Conservation (phyloP, 805 yeast genomes). For the Cyberlindnera euphorbiae region DNA sequence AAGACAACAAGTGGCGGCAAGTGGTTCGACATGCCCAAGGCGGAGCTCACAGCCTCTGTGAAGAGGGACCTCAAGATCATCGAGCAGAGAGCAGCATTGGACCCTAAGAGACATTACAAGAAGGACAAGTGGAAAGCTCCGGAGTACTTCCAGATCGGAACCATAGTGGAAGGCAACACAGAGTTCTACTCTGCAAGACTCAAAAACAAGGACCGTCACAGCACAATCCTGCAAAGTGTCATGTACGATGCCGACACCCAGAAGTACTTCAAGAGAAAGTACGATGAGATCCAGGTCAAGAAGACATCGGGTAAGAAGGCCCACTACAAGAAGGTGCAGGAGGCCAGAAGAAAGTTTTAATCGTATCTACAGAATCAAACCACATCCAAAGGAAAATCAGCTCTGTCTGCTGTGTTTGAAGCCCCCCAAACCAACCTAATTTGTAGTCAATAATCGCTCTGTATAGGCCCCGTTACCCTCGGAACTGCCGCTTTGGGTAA, state of each 20-base stretch:
- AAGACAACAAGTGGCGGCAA: slow-evolving; percentile 42
- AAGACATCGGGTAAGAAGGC: slow-evolving; percentile 61
- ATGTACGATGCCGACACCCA: slow-evolving; percentile 66
- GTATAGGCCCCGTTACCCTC: slow-evolving; percentile 3
- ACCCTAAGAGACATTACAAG: slow-evolving; percentile 93
- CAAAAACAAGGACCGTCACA: slow-evolving; percentile 66
- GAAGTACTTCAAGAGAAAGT: slow-evolving; percentile 81
- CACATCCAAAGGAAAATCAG: too few species aligned
- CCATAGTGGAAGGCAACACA: slow-evolving; percentile 74
- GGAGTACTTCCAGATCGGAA: slow-evolving; percentile 83
- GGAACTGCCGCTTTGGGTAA: slow-evolving; percentile 11
- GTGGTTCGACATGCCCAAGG: slow-evolving; percentile 81
- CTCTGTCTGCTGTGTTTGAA: too few species aligned
- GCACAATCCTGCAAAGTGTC: slow-evolving; percentile 76
- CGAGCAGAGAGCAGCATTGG: slow-evolving; percentile 84
- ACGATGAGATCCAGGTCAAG: slow-evolving; percentile 67
- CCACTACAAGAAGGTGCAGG: slow-evolving; percentile 58
- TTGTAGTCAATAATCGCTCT: neutral
- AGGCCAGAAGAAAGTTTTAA: slow-evolving; percentile 48
- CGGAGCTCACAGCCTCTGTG: slow-evolving; percentile 64
- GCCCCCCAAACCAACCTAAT: too few species aligned
- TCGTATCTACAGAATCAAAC: too few species aligned
- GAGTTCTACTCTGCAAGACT: slow-evolving; percentile 71
- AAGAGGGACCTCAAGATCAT: slow-evolving; percentile 76
- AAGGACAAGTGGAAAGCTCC: slow-evolving; percentile 77